These are phyloP conservation scores for Coccomyxa subellipsoidea DNA, from an alignment of 163 green algal species.

Conservation along the genomic window DNA sequence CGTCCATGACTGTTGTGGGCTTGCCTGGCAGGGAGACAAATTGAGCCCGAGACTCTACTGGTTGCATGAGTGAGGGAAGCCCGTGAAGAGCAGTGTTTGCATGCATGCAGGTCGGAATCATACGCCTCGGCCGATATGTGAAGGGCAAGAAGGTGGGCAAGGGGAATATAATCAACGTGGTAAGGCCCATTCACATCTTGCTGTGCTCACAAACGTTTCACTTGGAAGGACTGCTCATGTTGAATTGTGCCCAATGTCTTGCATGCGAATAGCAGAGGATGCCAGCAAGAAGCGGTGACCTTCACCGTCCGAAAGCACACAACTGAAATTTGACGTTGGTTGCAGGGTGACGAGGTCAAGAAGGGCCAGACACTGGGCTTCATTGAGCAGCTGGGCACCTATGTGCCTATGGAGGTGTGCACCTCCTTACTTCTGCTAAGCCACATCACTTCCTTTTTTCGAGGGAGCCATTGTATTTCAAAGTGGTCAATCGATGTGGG, in stretches of 20 bases:
- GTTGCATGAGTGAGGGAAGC: too few relatives aligned
- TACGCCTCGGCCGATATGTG: slow-evolving; percentile 73
- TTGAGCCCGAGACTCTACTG: too few relatives aligned
- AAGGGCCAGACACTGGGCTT: slow-evolving; percentile 74
- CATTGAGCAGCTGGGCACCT: slow-evolving; percentile 89
- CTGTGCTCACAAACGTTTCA: too few relatives aligned
- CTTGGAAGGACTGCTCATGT: too few relatives aligned
- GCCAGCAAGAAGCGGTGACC: too few relatives aligned
- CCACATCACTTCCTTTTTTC: too few relatives aligned
- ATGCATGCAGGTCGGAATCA: slow-evolving; percentile 65
- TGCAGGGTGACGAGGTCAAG: slow-evolving; percentile 69
- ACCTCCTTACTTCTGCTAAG: background rate
- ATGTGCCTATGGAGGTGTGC: slow-evolving; percentile 67
- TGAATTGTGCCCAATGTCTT: too few relatives aligned
- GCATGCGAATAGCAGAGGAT: too few relatives aligned
- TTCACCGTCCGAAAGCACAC: background rate
- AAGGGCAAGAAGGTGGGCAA: slow-evolving; percentile 85
- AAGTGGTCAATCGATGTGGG: too few relatives aligned
- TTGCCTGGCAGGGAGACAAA: too few relatives aligned
- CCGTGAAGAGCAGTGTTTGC: background rate
- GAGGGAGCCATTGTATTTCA: too few relatives aligned
- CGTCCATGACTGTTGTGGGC: too few relatives aligned
- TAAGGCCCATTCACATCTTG: slow-evolving; percentile 7
- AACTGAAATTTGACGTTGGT: background rate
- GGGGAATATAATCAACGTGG: slow-evolving; percentile 39